Evolutionary conservation across 495 filamentous ascomycete genomes (phyloP).

Genomic region (Penicillium robsamsonii): DNA sequence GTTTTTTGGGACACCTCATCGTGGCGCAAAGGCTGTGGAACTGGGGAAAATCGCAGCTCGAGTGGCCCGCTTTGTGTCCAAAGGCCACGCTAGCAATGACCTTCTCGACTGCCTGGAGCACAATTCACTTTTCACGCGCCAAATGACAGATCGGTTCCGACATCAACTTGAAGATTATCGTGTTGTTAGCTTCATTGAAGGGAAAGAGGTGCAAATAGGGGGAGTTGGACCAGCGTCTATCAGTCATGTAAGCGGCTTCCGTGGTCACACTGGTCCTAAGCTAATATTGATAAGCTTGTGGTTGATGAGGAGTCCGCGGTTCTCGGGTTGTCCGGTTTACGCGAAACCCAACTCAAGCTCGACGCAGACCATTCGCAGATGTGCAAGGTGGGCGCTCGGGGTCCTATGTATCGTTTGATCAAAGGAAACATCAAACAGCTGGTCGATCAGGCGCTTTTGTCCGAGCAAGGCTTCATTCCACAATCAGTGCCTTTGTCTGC

Average conservation of each 20-base stretch:
- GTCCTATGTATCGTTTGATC: constrained; percentile 40
- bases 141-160: constrained; percentile 39
- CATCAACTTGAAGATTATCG: constrained; percentile 41
- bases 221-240: constrained; percentile 33
- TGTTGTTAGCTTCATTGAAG: constrained; percentile 45
- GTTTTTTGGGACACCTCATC: constrained; percentile 49
- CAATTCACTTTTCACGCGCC: constrained; percentile 41
- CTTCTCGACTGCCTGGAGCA: constrained; percentile 37
- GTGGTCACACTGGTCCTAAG: no score
- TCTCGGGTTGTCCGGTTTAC: constrained; percentile 37
- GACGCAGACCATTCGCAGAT: constrained; percentile 43
- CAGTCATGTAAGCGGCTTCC: constrained; percentile 28
- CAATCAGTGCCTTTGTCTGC: constrained; percentile 18
- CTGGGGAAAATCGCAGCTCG: constrained; percentile 41
- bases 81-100: constrained; percentile 37
- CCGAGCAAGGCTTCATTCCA: constrained; percentile 38
- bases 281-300: constrained; percentile 29
- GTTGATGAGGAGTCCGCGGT: constrained; percentile 42
- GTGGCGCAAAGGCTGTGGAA: constrained; percentile 40
- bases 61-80: constrained; percentile 34
- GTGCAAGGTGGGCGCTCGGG: constrained; percentile 36
- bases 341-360: constrained; percentile 41
- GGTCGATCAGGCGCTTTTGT: constrained; percentile 34
- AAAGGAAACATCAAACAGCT: constrained; percentile 42
- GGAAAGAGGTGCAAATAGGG: constrained; percentile 37